phyloP scores from a whole-genome alignment of 495 filamentous ascomycete species.

The Penicillium odoratum region DNA sequence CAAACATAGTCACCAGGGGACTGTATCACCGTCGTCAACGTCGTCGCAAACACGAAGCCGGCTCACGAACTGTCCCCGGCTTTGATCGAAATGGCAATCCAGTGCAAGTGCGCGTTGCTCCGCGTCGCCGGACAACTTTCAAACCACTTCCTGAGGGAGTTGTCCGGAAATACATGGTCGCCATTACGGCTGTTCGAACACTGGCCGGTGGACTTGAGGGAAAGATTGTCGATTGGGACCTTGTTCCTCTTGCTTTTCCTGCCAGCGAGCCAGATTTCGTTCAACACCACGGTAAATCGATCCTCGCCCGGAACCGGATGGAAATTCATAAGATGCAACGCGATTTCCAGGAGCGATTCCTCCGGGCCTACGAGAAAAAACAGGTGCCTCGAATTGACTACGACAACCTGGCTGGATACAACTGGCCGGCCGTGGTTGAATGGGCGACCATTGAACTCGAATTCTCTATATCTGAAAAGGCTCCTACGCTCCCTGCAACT shows the following conservation, averaged over 20 bases:
- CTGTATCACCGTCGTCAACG: not conserved
- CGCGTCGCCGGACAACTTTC: constrained; percentile 27
- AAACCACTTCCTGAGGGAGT: constrained; percentile 26
- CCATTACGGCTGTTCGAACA: constrained; percentile 71
- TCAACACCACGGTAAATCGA: constrained; percentile 57
- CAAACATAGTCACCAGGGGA: not conserved
- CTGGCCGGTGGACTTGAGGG: constrained; percentile 70
- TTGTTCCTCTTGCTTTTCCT: constrained; percentile 67
- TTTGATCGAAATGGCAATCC: not conserved
- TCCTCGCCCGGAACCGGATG: constrained; percentile 58
- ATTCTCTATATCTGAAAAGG: constrained; percentile 36
- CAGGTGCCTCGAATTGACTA: constrained; percentile 72
- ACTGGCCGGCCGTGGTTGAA: constrained; percentile 72
- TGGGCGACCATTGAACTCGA: constrained; percentile 64
- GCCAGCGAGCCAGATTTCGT: constrained; percentile 57
- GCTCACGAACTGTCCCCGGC: too few relatives aligned
- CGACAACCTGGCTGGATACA: constrained; percentile 65
- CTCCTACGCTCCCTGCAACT: constrained; percentile 53
- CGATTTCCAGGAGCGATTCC: constrained; percentile 76
- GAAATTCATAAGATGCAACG: constrained; percentile 67
- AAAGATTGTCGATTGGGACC: constrained; percentile 67
- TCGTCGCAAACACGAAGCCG: not conserved
- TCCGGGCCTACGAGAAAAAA: constrained; percentile 70
- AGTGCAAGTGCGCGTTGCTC: not conserved
- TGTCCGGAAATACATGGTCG: constrained; percentile 53